These are phyloP conservation scores for Dryas alaskensis DNA, from an alignment of 306 rosid genomes.

Conservation along the genomic window DNA sequence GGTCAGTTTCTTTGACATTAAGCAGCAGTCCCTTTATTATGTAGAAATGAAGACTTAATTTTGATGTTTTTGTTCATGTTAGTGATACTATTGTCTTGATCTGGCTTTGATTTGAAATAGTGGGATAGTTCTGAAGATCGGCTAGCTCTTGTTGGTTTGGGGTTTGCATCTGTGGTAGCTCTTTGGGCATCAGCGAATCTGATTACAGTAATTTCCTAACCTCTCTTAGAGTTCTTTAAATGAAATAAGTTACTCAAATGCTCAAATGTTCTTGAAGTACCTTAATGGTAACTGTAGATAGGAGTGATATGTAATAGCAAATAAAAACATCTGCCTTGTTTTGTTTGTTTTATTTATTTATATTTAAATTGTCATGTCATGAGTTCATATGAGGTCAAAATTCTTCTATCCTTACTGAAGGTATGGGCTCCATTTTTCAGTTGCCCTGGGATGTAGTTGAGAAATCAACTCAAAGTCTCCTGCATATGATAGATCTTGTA, in stretches of 20 bases:
- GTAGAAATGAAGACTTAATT: background rate
- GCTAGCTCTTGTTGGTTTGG: constrained; percentile 62
- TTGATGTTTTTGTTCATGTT: background rate
- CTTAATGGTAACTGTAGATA: background rate
- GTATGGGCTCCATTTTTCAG: background rate
- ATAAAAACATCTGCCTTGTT: background rate
- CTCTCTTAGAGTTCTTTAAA: constrained; percentile 9
- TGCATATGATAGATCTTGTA: background rate
- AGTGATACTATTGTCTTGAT: constrained; percentile 10
- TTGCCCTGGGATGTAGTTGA: constrained; percentile 2
- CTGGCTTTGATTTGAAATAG: constrained; percentile 40
- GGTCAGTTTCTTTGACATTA: background rate
- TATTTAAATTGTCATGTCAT: no score
- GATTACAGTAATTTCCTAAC: constrained; percentile 45
- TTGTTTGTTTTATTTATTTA: no score
- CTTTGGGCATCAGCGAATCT: constrained; percentile 66
- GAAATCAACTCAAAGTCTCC: background rate
- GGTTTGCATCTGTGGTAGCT: constrained; percentile 71
- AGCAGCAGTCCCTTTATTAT: background rate
- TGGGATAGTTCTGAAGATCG: constrained; percentile 80
- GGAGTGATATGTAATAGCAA: constrained; percentile 3
- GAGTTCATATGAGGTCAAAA: background rate
- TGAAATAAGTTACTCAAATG: background rate
- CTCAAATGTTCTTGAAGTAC: background rate
- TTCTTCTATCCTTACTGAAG: background rate